phyloP scores from a whole-genome alignment of 345 rosid genomes.

The Syzygium jambos region DNA sequence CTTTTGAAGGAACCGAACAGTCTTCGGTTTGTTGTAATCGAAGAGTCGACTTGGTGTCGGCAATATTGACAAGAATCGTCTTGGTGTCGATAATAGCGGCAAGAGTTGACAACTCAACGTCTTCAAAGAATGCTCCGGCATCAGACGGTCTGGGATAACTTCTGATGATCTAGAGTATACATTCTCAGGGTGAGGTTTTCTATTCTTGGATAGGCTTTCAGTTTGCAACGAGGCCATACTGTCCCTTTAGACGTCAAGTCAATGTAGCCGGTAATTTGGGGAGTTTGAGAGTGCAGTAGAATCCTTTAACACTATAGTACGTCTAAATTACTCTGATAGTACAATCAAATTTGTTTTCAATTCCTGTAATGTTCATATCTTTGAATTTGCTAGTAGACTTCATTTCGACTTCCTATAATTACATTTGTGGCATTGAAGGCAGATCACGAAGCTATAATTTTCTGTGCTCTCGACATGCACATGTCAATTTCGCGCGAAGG shows the following conservation, averaged over 20 bases:
- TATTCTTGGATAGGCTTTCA: background rate
- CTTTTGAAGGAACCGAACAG: too few relatives aligned
- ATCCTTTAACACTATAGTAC: background rate
- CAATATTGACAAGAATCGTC: too few relatives aligned
- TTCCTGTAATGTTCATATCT: background rate
- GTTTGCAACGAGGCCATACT: background rate
- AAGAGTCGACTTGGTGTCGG: too few relatives aligned
- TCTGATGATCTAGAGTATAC: background rate
- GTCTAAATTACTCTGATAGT: background rate
- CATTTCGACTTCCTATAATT: background rate
- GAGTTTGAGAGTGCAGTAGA: background rate
- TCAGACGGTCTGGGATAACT: background rate
- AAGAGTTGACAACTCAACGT: too few relatives aligned
- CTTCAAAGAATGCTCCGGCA: too few relatives aligned
- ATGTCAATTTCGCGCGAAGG: background rate
- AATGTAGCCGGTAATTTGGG: background rate
- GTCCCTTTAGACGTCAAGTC: background rate
- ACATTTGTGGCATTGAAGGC: background rate
- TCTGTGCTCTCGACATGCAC: background rate
- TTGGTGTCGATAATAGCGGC: too few relatives aligned
- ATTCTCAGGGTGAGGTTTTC: background rate
- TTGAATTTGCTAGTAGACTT: background rate
- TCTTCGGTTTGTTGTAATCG: too few relatives aligned
- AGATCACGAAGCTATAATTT: background rate
- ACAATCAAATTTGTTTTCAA: background rate